phyloP scores from a whole-genome alignment of 192 early-diverging fungal genomes.

The Mortierella antarctica region DNA sequence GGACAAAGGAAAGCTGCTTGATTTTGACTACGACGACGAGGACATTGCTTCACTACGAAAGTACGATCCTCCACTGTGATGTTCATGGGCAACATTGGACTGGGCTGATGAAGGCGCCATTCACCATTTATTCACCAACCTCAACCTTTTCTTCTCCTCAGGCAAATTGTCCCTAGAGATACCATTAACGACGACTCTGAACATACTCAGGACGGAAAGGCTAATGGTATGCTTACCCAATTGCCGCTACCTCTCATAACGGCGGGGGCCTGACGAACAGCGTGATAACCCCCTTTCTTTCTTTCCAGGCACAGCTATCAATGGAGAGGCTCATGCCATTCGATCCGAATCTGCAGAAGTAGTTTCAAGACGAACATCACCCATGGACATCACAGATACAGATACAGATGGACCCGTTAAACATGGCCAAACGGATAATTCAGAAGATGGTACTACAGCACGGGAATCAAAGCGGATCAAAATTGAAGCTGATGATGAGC shows the following conservation, averaged over 20 bases:
- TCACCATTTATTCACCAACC: too few relatives aligned
- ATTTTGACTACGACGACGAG: conserved; percentile 64
- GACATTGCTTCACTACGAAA: conserved; percentile 59
- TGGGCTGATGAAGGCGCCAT: too few relatives aligned
- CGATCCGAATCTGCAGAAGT: neutral
- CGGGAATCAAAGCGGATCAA: conserved; percentile 42
- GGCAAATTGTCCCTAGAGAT: conserved; percentile 43
- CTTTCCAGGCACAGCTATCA: conserved; percentile 1
- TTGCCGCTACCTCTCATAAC: neutral
- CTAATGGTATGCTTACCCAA: conserved; percentile 10
- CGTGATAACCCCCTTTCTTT: neutral
- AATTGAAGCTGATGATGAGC: conserved; percentile 43
- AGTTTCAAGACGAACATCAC: neutral
- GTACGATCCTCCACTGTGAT: conserved; percentile 23
- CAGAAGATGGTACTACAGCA: conserved; percentile 2
- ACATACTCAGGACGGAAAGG: conserved; percentile 1
- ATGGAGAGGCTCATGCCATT: neutral
- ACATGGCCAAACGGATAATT: conserved; percentile 18
- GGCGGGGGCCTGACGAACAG: neutral
- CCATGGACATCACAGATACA: conserved; percentile 5
- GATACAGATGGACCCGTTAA: conserved; percentile 1
- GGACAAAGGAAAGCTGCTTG: conserved; percentile 64
- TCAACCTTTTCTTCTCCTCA: neutral
- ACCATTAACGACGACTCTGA: conserved; percentile 1
- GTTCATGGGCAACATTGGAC: neutral